phyloP scores from a whole-genome alignment of 2,329 filamentous ascomycete species.

The Colletotrichum sp. region DNA sequence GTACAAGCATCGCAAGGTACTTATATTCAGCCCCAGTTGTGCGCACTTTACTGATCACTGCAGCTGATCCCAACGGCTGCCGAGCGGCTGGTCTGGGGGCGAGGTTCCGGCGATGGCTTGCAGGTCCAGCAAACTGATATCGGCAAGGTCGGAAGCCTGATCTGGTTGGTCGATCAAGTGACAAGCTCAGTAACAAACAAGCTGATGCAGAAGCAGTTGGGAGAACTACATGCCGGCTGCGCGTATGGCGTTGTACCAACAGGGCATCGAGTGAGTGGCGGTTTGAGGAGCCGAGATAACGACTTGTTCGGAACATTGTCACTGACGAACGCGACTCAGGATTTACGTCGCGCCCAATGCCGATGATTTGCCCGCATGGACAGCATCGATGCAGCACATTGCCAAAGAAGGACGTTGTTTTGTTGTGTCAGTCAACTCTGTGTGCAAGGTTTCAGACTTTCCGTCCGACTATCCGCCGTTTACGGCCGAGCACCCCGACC shows the following conservation, averaged over 20 bases:
- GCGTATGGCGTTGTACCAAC: slow-evolving; percentile 44
- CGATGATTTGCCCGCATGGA: slow-evolving; percentile 38
- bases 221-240: slow-evolving; percentile 51
- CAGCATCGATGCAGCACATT: slow-evolving; percentile 47
- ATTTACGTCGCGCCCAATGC: slow-evolving; percentile 37
- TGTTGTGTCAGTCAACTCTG: slow-evolving; percentile 45
- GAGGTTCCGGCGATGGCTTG: slow-evolving; percentile 43
- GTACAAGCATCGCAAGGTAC: slow-evolving; percentile 42
- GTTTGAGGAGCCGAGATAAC: background rate
- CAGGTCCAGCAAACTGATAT: slow-evolving; percentile 43
- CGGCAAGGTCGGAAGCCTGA: slow-evolving; percentile 44
- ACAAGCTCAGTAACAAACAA: background rate
- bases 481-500: slow-evolving; percentile 39
- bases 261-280: slow-evolving; percentile 41
- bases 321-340: slow-evolving; percentile 15
- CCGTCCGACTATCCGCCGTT: slow-evolving; percentile 47
- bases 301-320: background rate
- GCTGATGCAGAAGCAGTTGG: slow-evolving; percentile 29
- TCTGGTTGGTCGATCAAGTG: slow-evolving; percentile 29
- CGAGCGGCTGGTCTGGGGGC: slow-evolving; percentile 52
- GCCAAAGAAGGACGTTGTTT: slow-evolving; percentile 51
- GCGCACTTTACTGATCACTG: background rate
- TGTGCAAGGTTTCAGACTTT: slow-evolving; percentile 45
- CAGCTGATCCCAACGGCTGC: slow-evolving; percentile 42
- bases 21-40: background rate